Evolutionary conservation across 192 early-diverging fungal genomes (phyloP).

Genomic region (Mortierella alpina): DNA sequence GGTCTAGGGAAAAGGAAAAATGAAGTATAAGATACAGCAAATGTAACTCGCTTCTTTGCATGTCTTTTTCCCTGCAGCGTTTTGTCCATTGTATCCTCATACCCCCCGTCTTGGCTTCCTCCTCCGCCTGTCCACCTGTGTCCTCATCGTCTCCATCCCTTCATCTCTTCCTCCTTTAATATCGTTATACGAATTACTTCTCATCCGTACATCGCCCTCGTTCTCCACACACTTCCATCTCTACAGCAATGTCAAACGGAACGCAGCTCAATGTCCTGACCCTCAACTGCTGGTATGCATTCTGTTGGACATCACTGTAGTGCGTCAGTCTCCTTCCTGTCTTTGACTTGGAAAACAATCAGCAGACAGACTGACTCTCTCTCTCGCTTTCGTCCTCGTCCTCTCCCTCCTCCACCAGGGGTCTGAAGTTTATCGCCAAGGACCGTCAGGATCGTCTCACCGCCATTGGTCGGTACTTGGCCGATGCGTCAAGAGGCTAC

Average conservation of each 20-base stretch:
- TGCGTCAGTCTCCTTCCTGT: neutral
- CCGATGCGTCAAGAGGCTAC: constrained; percentile 25
- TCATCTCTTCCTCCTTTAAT: neutral
- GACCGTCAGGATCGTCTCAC: constrained; percentile 57
- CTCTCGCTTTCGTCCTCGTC: constrained; percentile 11
- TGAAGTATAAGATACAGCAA: too few species aligned
- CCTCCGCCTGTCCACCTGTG: too few species aligned
- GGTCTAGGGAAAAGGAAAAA: too few species aligned
- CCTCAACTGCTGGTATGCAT: constrained; percentile 60
- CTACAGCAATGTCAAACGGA: constrained; percentile 1
- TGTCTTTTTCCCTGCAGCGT: too few species aligned
- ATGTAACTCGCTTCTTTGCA: too few species aligned
- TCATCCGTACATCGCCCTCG: neutral
- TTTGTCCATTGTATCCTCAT: too few species aligned
- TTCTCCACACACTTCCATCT: neutral
- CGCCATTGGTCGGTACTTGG: constrained; percentile 62
- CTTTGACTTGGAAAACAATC: neutral
- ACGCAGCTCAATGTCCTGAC: constrained; percentile 26
- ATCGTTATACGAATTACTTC: neutral
- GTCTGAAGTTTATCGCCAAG: constrained; percentile 60
- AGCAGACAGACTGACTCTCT: constrained; percentile 34
- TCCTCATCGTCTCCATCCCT: too few species aligned
- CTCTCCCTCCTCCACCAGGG: constrained; percentile 17
- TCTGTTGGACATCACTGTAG: neutral
- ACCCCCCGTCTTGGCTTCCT: too few species aligned